Base-by-base conservation (phyloP, 305 asterid genomes). In the Rubia balearica region DNA sequence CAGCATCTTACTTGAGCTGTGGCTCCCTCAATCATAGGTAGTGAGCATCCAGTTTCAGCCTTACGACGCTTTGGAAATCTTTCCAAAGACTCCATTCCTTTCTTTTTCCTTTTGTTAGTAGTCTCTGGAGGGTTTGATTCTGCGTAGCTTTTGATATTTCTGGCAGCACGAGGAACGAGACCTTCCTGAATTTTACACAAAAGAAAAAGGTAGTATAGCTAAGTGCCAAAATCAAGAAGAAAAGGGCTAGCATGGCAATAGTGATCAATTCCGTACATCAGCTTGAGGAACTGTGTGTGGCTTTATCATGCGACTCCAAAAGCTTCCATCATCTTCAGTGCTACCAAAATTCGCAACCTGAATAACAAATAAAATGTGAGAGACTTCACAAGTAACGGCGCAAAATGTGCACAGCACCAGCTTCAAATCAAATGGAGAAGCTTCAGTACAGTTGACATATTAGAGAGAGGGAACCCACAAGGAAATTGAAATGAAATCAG, bases 261-360 rank as follows among this genome's bases (percentile, higher is more conserved):
- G 68, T 38, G 67, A 72, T 68, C 42, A 81, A 72, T 56, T 75
- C 63, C 80, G 65, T 82, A 90, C 99, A 49, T 92, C 98, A 75
- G 97, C 93, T 57, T 90, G 95, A 16, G 84, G 73, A 85, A 88
- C 75, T 73, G 90, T 96, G 53, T 95, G 97, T 8, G 99, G 98
- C 78, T 95, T 92, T 84, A 95, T 95, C 99, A 91, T 90, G 79
- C 99, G 92, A 82, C 98, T 92, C 99, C 99, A 95, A 73, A 95
- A 95, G 72, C 93, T 85, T 65, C 98, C 96, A 79, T 92, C 99
- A 76, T 95, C 97, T 85, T 95, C 99, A 81, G 96, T 86, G 80
- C 90, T 83, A 74, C 92, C 82, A 83, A 95, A 95, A 81, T 92
- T 92, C 62, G 99, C 99, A 71, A 95, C 99, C 99, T 95, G 84